Conservation (phyloP, 129 eudicot genomes). For the Ambrosia trifida region DNA sequence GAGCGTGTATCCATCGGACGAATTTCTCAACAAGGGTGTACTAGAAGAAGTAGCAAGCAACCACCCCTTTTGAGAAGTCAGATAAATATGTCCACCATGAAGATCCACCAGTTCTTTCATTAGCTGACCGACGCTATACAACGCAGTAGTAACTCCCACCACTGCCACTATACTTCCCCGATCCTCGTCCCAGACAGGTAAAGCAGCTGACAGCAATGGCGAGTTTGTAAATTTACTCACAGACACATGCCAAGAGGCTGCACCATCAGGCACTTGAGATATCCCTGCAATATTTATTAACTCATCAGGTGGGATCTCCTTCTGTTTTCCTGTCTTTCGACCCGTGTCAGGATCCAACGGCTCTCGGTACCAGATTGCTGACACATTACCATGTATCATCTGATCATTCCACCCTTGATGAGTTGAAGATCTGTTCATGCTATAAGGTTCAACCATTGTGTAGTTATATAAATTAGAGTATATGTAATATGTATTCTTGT, state of each 20-base stretch:
- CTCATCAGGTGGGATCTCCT: constrained; percentile 78
- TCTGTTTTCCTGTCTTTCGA: constrained; percentile 55
- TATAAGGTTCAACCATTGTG: constrained; percentile 55
- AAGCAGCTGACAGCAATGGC: constrained; percentile 87
- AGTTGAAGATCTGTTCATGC: constrained; percentile 43
- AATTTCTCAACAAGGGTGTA: constrained; percentile 64
- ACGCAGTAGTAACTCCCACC: constrained; percentile 87
- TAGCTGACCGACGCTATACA: constrained; percentile 86
- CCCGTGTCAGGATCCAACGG: constrained; percentile 85
- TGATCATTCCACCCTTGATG: constrained; percentile 86
- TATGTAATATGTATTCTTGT: constrained; percentile 79
- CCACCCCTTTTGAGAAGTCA: constrained; percentile 96
- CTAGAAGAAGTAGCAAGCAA: constrained; percentile 84
- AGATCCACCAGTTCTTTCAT: constrained; percentile 87
- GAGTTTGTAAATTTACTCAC: constrained; percentile 82
- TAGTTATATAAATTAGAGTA: constrained; percentile 77
- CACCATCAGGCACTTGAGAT: constrained; percentile 95
- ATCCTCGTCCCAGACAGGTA: constrained; percentile 77
- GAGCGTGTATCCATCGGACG: constrained; percentile 63
- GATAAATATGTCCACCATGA: constrained; percentile 83
- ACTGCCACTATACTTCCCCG: constrained; percentile 80
- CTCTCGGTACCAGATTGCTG: constrained; percentile 90
- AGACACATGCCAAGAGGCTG: constrained; percentile 92
- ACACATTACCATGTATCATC: constrained; percentile 55
- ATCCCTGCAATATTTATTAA: constrained; percentile 83